These are phyloP conservation scores for Nakataea oryzae DNA, from an alignment of 2,329 filamentous ascomycete species.

Conservation along the genomic window DNA sequence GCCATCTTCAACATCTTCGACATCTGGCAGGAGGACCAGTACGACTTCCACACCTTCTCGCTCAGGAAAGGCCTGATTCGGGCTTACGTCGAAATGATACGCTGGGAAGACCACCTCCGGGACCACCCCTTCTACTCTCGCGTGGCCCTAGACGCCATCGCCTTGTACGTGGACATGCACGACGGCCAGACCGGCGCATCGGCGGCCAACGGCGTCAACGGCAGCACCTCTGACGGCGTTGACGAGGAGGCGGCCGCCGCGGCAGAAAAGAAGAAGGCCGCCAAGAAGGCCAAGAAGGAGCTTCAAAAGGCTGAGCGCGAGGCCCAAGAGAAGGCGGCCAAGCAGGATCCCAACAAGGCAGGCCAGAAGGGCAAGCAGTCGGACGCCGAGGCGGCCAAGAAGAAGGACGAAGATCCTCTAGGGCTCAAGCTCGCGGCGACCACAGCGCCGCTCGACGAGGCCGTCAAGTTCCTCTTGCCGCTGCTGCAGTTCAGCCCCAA, in stretches of 20 bases:
- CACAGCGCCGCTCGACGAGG: constrained; percentile 71
- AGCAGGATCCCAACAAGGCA: constrained; percentile 70
- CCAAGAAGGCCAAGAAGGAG: constrained; percentile 72
- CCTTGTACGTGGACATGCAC: constrained; percentile 67
- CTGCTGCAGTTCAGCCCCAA: constrained; percentile 75
- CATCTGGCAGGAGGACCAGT: constrained; percentile 95
- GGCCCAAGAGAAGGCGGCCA: constrained; percentile 66
- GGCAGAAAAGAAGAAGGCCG: constrained; percentile 71
- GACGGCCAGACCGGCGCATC: constrained; percentile 55
- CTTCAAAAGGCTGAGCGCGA: constrained; percentile 64
- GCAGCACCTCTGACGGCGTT: constrained; percentile 42
- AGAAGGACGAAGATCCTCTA: constrained; percentile 81
- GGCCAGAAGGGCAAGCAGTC: constrained; percentile 48
- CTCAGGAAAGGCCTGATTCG: constrained; percentile 93
- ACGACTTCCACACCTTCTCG: constrained; percentile 97
- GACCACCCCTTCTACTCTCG: constrained; percentile 90
- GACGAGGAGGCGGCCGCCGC: constrained; percentile 40
- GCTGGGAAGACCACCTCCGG: constrained; percentile 86
- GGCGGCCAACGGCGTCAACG: constrained; percentile 47
- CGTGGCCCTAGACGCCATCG: constrained; percentile 70
- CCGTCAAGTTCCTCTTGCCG: constrained; percentile 74
- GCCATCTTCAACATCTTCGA: constrained; percentile 88
- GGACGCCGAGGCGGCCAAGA: constrained; percentile 53
- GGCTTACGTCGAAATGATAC: constrained; percentile 90
- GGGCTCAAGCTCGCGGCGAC: constrained; percentile 74